Base-by-base conservation (phyloP, 345 rosid species). In the Arabis hirsuta region DNA sequence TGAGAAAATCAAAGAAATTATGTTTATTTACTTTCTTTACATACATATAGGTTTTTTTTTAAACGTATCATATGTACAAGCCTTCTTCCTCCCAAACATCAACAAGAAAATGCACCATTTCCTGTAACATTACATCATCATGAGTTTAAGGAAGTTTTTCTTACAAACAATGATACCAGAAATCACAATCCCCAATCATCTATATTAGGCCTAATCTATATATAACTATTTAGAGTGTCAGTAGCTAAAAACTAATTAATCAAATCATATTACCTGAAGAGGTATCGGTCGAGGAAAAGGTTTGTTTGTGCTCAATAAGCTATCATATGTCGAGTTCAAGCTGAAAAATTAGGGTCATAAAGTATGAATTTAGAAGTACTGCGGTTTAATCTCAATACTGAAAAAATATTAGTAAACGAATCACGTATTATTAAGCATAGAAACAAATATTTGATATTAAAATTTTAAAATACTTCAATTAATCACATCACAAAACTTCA, bases 101-200 rank as follows among this genome's bases (percentile, higher is more conserved):
- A 56, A 73, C 72, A 57, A 73, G 72, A 54, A 73, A 73, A 47
- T 65, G 72, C 66, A 65, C 77, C 77, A 73, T 73, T 0, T 73
- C 77, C 72, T 73, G 56, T 65, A 62, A 24, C 22, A 45, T 22
- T 54, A 36, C 45, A 65, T 56, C 53, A 29, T 12, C 71, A 47
- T 72, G 2, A 39, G 9, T 64, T 54, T 24, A 36, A 6, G 32
- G 7, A 32, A 20, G 27, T 26, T 6, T 64, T 54, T 36, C 12
- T 10, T 73, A 46, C 12, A 52, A 64, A 46, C 36, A 29, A 62
- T 51, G 31, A 50, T 8, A 71, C 44, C 11, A 69, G 3, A n/a
- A 36, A 7, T n/a, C 5, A 11, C 24, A 22, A 22, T 22, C 24
- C 24, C 1, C 24, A 22, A 22, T 22, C 24, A 22, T 22, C 24